Percentiles rank a stretch among this genome's conserved stretches.
Conservation (phyloP, 2,329 filamentous ascomycete species). For the Xylariaceae sp. region DNA sequence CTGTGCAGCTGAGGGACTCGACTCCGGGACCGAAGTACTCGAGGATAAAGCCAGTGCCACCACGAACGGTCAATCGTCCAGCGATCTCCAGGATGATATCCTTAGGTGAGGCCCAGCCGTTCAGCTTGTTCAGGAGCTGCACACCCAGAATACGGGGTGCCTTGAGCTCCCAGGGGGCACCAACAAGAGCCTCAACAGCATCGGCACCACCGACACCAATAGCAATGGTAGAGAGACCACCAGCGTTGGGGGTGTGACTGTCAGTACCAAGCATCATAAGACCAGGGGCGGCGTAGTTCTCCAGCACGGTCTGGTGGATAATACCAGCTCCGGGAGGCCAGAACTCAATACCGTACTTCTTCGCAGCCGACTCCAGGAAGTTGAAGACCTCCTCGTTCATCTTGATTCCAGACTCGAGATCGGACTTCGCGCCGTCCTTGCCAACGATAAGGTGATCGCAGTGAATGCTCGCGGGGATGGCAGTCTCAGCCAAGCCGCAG, state of each 20-base stretch:
- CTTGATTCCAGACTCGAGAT: constrained; percentile 78
- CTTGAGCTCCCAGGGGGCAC: constrained; percentile 96
- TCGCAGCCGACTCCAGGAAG: constrained; percentile 87
- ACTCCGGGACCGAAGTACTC: constrained; percentile 92
- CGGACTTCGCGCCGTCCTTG: constrained; percentile 79
- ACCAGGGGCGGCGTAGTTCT: constrained; percentile 96
- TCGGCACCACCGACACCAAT: constrained; percentile 97
- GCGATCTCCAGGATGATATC: constrained; percentile 90
- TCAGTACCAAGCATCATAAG: constrained; percentile 99
- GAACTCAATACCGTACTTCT: constrained; percentile 91
- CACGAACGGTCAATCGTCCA: constrained; percentile 83
- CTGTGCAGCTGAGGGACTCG: constrained; percentile 81
- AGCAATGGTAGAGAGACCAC: constrained; percentile 85
- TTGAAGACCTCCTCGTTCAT: constrained; percentile 97
- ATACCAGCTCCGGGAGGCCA: constrained; percentile 93
- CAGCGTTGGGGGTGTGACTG: constrained; percentile 96
- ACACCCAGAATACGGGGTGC: constrained; percentile 88
- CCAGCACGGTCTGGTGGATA: constrained; percentile 94
- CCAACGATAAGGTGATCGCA: constrained; percentile 99
- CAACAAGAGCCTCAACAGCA: constrained; percentile 92
- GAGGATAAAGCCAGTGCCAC: constrained; percentile 89
- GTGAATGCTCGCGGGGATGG: constrained; percentile 94
- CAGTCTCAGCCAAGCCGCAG: constrained; percentile 81
- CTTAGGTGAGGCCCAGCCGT: constrained; percentile 89
- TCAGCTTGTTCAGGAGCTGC: constrained; percentile 73